phyloP scores from a whole-genome alignment of 1,284 basidiomycete genomes.

The Moesziomyces antarcticus region DNA sequence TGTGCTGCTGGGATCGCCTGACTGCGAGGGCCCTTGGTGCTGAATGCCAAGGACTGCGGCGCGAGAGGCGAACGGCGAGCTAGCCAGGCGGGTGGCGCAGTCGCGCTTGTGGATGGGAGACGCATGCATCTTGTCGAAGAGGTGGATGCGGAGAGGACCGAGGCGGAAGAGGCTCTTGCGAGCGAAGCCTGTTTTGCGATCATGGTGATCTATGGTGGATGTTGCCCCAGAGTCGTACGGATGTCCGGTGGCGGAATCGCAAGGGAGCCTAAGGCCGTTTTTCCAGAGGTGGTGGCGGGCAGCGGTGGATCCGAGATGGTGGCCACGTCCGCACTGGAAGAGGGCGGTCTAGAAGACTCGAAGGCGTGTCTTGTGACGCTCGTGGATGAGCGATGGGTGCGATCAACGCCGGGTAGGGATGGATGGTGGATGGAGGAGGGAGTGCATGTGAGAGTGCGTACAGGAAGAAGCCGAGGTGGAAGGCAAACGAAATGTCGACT shows the following conservation, averaged over 20 bases:
- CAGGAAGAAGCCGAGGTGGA: neutral
- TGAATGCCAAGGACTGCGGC: constrained; percentile 11
- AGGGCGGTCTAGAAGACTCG: too few species aligned
- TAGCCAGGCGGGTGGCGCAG: constrained; percentile 5
- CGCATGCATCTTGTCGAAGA: constrained; percentile 23
- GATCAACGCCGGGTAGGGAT: neutral
- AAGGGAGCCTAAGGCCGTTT: too few species aligned
- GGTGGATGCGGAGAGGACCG: constrained; percentile 15
- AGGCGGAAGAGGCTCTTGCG: constrained; percentile 20
- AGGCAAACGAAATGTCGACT: neutral
- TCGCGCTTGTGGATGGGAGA: constrained; percentile 1
- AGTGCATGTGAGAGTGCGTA: neutral
- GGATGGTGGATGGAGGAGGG: neutral
- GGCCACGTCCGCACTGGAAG: too few species aligned
- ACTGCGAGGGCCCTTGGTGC: constrained; percentile 24
- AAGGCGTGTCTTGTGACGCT: too few species aligned
- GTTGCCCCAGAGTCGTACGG: neutral
- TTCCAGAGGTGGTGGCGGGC: too few species aligned
- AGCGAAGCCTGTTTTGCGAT: constrained; percentile 35
- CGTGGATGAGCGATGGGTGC: neutral
- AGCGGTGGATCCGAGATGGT: too few species aligned
- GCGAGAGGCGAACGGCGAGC: constrained; percentile 2
- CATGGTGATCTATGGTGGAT: constrained; percentile 11
- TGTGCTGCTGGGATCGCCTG: constrained; percentile 42
- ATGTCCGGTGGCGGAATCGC: neutral